phyloP scores from a whole-genome alignment of 2,329 filamentous ascomycete species.

The Paecilomyces variotii region DNA sequence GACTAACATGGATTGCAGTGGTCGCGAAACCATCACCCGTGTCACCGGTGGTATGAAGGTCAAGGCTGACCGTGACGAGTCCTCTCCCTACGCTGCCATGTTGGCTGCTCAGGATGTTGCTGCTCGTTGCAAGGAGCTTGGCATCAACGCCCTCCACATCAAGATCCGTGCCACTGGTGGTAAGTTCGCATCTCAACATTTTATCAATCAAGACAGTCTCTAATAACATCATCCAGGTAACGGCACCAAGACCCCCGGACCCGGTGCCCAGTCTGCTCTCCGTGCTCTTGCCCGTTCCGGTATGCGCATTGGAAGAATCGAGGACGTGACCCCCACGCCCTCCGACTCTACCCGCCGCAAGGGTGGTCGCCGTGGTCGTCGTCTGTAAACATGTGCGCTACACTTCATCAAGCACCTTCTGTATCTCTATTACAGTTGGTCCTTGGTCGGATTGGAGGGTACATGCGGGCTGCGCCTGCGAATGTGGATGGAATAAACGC shows the following conservation, averaged over 20 bases:
- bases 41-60: constrained; percentile 99
- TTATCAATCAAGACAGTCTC: not conserved
- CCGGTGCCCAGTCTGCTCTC: constrained; percentile 97
- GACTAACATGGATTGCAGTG: constrained; percentile 71
- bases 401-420: constrained; percentile 21
- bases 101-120: constrained; percentile 99
- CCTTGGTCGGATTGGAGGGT: constrained; percentile 26
- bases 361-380: constrained; percentile 99
- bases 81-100: constrained; percentile 99
- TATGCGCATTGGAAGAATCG: constrained; percentile 99
- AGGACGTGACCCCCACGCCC: constrained; percentile 98
- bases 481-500: constrained; percentile 44
- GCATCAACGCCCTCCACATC: constrained; percentile 96
- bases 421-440: constrained; percentile 12
- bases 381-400: constrained; percentile 66
- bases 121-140: constrained; percentile 76
- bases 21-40: constrained; percentile 99
- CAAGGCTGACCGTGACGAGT: constrained; percentile 99
- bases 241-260: constrained; percentile 99
- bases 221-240: constrained; percentile 54
- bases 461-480: constrained; percentile 25
- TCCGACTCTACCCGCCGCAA: constrained; percentile 99
- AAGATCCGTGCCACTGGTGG: constrained; percentile 99
- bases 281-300: constrained; percentile 96
- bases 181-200: constrained; percentile 38